Percentiles rank a stretch among this genome's conserved stretches.
Evolutionary conservation across 495 filamentous ascomycete species (phyloP).

Genomic region (Tuber indicum): DNA sequence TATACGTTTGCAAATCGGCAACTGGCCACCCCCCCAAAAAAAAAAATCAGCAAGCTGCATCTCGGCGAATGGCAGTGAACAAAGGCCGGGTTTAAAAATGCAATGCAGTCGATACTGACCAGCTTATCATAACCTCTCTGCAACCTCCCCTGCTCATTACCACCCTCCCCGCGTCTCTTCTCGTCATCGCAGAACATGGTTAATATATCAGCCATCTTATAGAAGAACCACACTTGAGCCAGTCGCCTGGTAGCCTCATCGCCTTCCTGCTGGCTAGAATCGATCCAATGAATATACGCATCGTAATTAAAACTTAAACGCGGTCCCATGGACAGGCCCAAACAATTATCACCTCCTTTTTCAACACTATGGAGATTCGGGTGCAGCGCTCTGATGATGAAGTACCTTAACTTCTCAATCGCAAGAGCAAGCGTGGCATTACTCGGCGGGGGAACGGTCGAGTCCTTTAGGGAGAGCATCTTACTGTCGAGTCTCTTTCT

Average conservation of each 20-base stretch:
- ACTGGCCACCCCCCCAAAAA: constrained; percentile 9
- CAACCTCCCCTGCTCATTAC: constrained; percentile 32
- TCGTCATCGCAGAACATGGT: constrained; percentile 33
- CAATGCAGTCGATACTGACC: constrained; percentile 13
- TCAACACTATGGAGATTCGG: constrained; percentile 27
- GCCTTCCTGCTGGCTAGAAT: constrained; percentile 23
- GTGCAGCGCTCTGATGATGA: constrained; percentile 31
- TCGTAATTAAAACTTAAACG: constrained; percentile 27
- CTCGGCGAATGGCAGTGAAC: not conserved
- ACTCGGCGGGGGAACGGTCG: constrained; percentile 29
- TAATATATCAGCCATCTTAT: constrained; percentile 37
- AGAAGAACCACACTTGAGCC: constrained; percentile 37
- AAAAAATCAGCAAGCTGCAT: constrained; percentile 2
- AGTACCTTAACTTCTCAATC: constrained; percentile 33
- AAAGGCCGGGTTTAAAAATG: not conserved
- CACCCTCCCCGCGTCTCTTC: constrained; percentile 31
- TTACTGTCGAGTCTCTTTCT: constrained; percentile 33
- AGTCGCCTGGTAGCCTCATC: constrained; percentile 34
- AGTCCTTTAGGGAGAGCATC: constrained; percentile 36
- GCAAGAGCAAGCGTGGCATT: constrained; percentile 24
- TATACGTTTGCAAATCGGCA: constrained; percentile 38
- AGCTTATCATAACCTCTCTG: constrained; percentile 36
- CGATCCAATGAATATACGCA: constrained; percentile 30
- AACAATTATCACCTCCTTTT: constrained; percentile 30
- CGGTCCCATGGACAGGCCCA: constrained; percentile 17